A percentile compares a stretch with the other conserved stretches of the same genome.
phyloP scores from a whole-genome alignment of 2,329 filamentous ascomycete genomes.

The Sclerotinia sclerotiorum region DNA sequence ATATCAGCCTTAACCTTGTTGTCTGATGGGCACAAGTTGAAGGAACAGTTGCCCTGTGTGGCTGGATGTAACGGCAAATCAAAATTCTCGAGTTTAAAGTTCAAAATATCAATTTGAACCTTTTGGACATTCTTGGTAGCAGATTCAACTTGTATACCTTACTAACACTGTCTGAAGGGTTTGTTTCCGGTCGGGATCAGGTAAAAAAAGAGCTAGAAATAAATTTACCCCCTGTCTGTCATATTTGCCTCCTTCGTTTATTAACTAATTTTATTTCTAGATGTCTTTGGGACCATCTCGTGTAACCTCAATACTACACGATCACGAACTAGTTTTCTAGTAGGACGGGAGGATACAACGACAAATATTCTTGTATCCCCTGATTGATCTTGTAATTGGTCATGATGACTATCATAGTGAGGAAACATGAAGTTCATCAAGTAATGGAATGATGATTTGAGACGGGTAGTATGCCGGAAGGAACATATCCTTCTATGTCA shows the following conservation, averaged over 20 bases:
- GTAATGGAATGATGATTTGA: not conserved
- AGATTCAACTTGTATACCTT: too few species aligned
- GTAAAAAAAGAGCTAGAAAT: too few species aligned
- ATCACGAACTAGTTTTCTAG: not conserved
- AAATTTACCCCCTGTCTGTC: not conserved
- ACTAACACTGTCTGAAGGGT: too few species aligned
- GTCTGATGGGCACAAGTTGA: not conserved
- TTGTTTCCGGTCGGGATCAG: too few species aligned
- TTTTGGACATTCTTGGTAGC: too few species aligned
- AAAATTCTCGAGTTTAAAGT: too few species aligned
- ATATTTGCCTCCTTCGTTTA: not conserved
- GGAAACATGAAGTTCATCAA: not conserved
- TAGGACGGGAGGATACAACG: not conserved
- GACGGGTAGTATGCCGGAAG: not conserved
- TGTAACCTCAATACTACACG: not conserved
- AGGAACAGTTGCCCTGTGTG: constrained; percentile 1
- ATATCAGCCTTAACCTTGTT: not conserved
- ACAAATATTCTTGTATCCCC: not conserved
- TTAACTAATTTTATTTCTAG: not conserved
- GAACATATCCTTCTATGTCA: not conserved
- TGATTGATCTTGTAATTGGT: not conserved
- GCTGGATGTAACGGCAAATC: too few species aligned
- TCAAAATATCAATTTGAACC: too few species aligned
- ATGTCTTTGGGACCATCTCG: not conserved
- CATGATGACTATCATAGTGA: not conserved